Evolutionary conservation across 139 green algal species (phyloP).

Genomic region (Pseudopediastrum boryanum): DNA sequence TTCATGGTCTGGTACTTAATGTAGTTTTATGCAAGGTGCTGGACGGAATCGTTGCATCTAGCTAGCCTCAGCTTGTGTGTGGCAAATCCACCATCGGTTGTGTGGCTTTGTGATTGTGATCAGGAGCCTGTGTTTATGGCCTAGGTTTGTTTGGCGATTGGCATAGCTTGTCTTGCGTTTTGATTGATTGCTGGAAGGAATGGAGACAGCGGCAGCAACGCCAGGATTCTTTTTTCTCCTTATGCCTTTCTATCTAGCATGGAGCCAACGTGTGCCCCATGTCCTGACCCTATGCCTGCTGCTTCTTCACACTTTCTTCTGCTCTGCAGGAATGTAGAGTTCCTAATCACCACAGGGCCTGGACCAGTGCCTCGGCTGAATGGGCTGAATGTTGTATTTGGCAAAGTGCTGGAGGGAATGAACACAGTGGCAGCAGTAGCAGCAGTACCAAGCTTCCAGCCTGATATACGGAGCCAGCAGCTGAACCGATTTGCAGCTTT

Average conservation of each 20-base stretch:
- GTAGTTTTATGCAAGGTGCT: no score
- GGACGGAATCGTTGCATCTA: no score
- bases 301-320: not conserved
- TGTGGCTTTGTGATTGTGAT: no score
- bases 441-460: conserved; percentile 61
- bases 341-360: conserved; percentile 52
- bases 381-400: conserved; percentile 79
- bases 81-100: no score
- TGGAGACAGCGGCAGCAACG: conserved; percentile 32
- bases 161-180: no score
- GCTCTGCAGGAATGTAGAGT: conserved; percentile 20
- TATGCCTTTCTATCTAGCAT: no score
- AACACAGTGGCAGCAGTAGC: conserved; percentile 32
- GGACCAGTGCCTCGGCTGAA: conserved; percentile 73
- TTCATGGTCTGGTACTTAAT: no score
- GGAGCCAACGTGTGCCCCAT: no score
- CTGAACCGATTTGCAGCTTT: conserved; percentile 68
- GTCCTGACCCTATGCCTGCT: no score
- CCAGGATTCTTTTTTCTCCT: not conserved
- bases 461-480: conserved; percentile 32
- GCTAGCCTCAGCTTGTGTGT: no score
- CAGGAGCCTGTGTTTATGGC: no score
- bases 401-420: conserved; percentile 65
- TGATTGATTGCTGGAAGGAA: conserved; percentile 66
- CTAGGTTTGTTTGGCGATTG: no score